These are phyloP conservation scores for Colletotrichum sp. DNA, from an alignment of 2,329 filamentous ascomycete genomes.

Conservation along the genomic window DNA sequence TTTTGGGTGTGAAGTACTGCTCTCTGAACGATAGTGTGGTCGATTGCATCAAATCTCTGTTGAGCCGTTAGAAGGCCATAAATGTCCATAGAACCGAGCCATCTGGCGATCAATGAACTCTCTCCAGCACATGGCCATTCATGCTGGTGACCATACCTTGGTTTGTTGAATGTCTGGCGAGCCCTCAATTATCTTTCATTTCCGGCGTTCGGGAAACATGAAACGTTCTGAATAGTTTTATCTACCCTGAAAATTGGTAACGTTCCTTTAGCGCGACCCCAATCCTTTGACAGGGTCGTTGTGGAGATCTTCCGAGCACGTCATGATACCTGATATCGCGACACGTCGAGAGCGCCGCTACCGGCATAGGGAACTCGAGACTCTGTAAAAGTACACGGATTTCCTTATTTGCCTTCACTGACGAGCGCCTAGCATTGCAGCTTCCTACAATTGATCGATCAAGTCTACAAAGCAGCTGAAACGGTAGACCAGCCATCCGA, in stretches of 20 bases:
- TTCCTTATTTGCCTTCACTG: not conserved
- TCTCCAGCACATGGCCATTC: no score
- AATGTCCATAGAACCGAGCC: not conserved
- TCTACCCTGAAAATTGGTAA: not conserved
- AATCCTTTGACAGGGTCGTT: not conserved
- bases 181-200: not conserved
- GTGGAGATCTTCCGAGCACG: slow-evolving; percentile 1
- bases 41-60: not conserved
- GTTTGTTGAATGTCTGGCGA: not conserved
- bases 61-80: not conserved
- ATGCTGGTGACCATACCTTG: no score
- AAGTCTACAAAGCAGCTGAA: not conserved
- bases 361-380: not conserved
- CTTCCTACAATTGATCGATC: no score
- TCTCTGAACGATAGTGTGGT: not conserved
- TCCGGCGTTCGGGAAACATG: accelerated
- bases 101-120: not conserved
- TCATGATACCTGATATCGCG: slow-evolving; percentile 8
- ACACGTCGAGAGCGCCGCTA: not conserved
- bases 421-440: not conserved
- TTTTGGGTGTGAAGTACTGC: not conserved
- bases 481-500: not conserved
- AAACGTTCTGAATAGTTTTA: not conserved
- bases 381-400: not conserved
- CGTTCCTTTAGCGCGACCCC: not conserved